phyloP scores from a whole-genome alignment of 169 alveolate genomes.

The Eimeria tenella region DNA sequence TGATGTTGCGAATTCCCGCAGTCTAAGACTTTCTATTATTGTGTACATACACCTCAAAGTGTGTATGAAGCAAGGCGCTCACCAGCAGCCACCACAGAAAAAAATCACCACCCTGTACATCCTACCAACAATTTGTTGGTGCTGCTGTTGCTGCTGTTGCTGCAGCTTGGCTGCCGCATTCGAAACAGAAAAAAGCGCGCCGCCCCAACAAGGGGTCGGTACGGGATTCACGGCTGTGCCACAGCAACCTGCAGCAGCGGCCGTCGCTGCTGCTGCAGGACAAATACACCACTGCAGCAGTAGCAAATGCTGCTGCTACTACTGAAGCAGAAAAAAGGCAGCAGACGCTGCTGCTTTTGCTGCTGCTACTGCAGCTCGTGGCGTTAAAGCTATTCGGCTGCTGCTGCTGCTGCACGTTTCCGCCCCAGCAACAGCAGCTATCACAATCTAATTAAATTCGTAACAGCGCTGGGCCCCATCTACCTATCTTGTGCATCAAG shows the following conservation, averaged over 20 bases:
- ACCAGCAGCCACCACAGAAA: too few species aligned
- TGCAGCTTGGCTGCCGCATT: not conserved
- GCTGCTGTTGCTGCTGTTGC: not conserved
- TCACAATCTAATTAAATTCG: not conserved
- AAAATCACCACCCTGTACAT: too few species aligned
- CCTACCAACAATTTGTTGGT: too few species aligned
- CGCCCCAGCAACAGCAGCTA: not conserved
- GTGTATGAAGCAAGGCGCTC: not conserved
- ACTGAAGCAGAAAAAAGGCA: not conserved
- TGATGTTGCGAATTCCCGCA: too few species aligned
- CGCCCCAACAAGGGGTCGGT: not conserved
- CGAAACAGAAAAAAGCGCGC: conserved; percentile 26
- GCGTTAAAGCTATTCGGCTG: not conserved
- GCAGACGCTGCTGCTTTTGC: conserved; percentile 24
- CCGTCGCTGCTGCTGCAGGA: conserved; percentile 4
- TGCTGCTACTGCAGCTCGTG: not conserved
- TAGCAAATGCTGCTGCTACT: not conserved
- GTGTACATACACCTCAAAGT: not conserved
- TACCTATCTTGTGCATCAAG: not conserved
- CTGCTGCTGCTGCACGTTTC: conserved; percentile 19
- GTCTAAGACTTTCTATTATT: too few species aligned
- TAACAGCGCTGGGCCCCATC: not conserved
- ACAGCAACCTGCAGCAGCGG: conserved; percentile 13
- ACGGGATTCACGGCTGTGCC: conserved; percentile 6
- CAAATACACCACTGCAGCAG: not conserved